Conservation (phyloP, 164 flowering plant genomes). For the Kalanchoe fedtschenkoi region DNA sequence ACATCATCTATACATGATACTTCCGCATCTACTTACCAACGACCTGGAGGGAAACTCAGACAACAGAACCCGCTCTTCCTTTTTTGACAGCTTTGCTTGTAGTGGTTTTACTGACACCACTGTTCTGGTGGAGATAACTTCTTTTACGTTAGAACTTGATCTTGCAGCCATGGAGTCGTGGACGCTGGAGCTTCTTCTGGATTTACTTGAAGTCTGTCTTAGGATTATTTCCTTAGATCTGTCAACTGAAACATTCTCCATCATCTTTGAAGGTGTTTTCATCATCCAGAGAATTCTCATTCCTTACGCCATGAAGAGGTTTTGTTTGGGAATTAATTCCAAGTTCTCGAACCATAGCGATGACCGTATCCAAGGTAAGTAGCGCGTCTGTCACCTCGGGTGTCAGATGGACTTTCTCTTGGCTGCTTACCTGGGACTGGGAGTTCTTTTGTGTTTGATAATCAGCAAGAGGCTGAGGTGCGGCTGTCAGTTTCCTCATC, state of each 20-base stretch:
- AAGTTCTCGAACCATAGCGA: background rate
- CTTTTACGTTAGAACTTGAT: conserved; percentile 3
- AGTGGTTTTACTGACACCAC: too few species aligned
- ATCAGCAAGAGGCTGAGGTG: background rate
- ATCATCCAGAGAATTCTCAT: background rate
- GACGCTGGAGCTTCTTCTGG: conserved; percentile 1
- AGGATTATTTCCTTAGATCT: background rate
- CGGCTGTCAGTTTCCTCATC: background rate
- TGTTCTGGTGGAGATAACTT: background rate
- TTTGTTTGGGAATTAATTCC: background rate
- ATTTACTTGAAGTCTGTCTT: background rate
- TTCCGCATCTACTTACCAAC: background rate
- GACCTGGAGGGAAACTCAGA: background rate
- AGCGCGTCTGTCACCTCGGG: conserved; percentile 4
- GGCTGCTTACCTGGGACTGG: background rate
- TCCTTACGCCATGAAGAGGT: background rate
- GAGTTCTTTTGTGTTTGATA: background rate
- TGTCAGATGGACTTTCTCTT: background rate
- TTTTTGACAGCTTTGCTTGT: too few species aligned
- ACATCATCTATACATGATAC: conserved; percentile 1
- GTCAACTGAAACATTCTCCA: background rate
- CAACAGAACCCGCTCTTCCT: conserved; percentile 1
- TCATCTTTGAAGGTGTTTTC: conserved; percentile 6
- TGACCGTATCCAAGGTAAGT: background rate
- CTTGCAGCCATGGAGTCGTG: background rate